Percentiles rank a stretch among this genome's conserved stretches.
These are phyloP conservation scores for Pholiota microspora DNA, from an alignment of 768 basidiomycete species.

Conservation along the genomic window DNA sequence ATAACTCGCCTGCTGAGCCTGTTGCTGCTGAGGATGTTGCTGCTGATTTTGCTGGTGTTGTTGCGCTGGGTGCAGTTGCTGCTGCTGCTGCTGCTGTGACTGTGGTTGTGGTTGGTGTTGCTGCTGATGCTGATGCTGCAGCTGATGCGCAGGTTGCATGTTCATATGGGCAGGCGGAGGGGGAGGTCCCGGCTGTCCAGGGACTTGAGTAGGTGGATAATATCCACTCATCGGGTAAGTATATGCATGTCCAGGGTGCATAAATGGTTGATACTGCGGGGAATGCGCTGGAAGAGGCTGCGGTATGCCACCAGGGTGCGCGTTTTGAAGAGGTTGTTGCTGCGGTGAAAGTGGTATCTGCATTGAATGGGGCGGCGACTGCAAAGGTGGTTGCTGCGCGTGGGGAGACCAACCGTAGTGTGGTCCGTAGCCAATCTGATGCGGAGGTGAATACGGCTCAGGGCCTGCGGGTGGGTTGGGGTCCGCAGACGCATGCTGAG, in stretches of 20 bases:
- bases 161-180: conserved; percentile 23
- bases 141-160: conserved; percentile 14
- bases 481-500: conserved; percentile 32
- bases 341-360: conserved; percentile 30
- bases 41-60: conserved; percentile 11
- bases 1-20: conserved; percentile 17
- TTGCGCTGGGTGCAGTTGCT: conserved; percentile 1
- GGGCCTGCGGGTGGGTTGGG: conserved; percentile 29
- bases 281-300: conserved; percentile 28
- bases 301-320: conserved; percentile 20
- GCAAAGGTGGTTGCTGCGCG: conserved; percentile 27
- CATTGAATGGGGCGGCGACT: conserved; percentile 28
- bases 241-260: conserved; percentile 29
- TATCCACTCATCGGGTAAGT: conserved; percentile 29
- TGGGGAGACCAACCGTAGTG: conserved; percentile 38
- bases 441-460: conserved; percentile 32
- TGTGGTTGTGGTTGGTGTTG: conserved; percentile 19
- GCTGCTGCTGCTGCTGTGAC: neutral
- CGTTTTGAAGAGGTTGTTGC: conserved; percentile 28
- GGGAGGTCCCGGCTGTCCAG: conserved; percentile 26
- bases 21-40: conserved; percentile 17
- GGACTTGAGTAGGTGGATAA: conserved; percentile 23
- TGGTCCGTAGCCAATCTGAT: conserved; percentile 29
- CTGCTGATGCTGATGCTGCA: conserved; percentile 14
- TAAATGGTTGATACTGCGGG: conserved; percentile 35